A percentile compares a stretch with the other conserved stretches of the same genome.
These are phyloP conservation scores for Dovyalis caffra DNA, from an alignment of 345 rosid genomes.

Conservation along the genomic window DNA sequence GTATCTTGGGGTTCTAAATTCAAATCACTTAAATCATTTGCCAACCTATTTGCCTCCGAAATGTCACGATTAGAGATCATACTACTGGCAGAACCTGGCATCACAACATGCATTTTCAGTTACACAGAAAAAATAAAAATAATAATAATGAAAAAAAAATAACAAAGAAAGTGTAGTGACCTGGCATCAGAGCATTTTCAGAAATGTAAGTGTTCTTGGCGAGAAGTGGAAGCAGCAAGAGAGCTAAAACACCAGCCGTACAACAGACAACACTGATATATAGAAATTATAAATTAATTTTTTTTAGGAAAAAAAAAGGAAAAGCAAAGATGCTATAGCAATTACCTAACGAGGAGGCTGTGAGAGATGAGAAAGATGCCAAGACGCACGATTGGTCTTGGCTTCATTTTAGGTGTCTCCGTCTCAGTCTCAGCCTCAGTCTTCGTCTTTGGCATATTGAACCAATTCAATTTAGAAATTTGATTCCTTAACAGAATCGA, in stretches of 20 bases:
- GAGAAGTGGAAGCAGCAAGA: conserved; percentile 71
- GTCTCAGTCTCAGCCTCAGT: conserved; percentile 22
- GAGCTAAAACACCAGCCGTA: conserved; percentile 67
- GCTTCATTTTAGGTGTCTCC: conserved; percentile 34
- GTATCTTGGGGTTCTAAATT: conserved; percentile 41
- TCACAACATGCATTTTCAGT: not conserved
- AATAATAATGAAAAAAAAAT: not conserved
- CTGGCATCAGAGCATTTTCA: conserved; percentile 98
- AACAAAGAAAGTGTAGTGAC: conserved; percentile 31
- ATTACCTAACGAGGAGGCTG: conserved; percentile 64
- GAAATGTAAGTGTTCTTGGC: conserved; percentile 96
- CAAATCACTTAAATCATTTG: conserved; percentile 47
- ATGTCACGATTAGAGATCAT: conserved; percentile 72
- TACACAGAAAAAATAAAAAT: not conserved
- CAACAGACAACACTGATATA: conserved; percentile 67
- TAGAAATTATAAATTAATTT: not conserved
- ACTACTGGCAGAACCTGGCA: conserved; percentile 77
- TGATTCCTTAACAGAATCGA: no score
- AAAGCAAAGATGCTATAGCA: not conserved
- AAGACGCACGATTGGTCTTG: conserved; percentile 76
- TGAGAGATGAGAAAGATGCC: conserved; percentile 80
- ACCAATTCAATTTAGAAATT: no score
- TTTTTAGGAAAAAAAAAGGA: not conserved
- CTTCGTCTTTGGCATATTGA: not conserved
- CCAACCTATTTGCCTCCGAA: conserved; percentile 61